Conservation (phyloP, 129 eudicot species). For the Cynara cardunculus region DNA sequence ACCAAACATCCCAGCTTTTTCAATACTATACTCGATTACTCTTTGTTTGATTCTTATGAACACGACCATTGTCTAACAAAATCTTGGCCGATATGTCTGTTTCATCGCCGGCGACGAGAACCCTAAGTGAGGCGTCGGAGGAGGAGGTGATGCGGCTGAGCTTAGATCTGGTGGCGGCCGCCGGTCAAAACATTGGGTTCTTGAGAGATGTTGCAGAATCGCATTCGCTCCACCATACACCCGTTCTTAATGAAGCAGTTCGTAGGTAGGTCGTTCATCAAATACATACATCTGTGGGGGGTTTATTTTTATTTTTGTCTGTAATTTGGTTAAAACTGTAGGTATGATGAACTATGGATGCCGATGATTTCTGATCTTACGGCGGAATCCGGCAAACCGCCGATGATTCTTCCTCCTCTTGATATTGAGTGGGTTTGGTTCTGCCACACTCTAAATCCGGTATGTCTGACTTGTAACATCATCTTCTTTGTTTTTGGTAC, state of each 20-base stretch:
- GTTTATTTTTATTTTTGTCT: background rate
- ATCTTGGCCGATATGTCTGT: slow-evolving; percentile 42
- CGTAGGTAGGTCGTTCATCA: slow-evolving; percentile 42
- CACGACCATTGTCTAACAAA: background rate
- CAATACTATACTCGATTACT: background rate
- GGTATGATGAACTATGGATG: slow-evolving; percentile 94
- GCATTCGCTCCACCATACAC: slow-evolving; percentile 60
- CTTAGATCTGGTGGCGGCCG: slow-evolving; percentile 81
- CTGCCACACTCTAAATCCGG: slow-evolving; percentile 86
- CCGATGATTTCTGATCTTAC: slow-evolving; percentile 83
- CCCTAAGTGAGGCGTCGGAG: slow-evolving; percentile 55
- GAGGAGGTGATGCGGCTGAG: slow-evolving; percentile 39
- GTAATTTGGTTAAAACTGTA: slow-evolving; percentile 12
- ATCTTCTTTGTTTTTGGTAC: background rate
- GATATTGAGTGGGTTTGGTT: slow-evolving; percentile 99
- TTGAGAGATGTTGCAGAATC: slow-evolving; percentile 63
- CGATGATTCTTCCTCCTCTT: slow-evolving; percentile 89
- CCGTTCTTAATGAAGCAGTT: slow-evolving; percentile 59
- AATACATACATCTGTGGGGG: background rate
- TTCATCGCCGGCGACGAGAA: slow-evolving; percentile 45
- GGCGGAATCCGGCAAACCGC: slow-evolving; percentile 46
- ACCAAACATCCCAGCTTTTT: background rate
- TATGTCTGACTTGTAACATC: slow-evolving; percentile 17
- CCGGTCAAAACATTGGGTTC: slow-evolving; percentile 53
- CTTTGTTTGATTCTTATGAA: background rate